Evolutionary conservation across 805 yeast genomes (phyloP).

Genomic region (Vanderwaltozyma tropicalis): DNA sequence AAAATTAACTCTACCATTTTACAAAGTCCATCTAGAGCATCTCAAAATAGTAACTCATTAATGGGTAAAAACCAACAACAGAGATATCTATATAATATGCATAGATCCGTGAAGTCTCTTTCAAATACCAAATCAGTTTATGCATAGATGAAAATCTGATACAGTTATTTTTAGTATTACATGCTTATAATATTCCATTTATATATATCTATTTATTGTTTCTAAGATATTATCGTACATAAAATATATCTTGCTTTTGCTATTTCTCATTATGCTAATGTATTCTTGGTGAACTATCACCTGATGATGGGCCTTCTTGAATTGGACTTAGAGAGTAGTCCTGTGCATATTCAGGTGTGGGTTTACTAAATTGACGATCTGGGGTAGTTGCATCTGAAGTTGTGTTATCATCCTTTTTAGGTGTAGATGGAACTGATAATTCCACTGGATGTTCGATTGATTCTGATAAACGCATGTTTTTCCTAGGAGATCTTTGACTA

Average conservation of each 20-base stretch:
- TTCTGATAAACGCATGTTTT: background rate
- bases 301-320: slow-evolving; percentile 24
- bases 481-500: slow-evolving; percentile 1
- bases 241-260: no score
- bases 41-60: background rate
- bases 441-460: background rate
- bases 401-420: background rate
- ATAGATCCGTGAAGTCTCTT: slow-evolving; percentile 5
- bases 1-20: background rate
- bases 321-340: slow-evolving; percentile 12
- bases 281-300: slow-evolving; percentile 21
- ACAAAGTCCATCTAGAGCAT: background rate
- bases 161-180: no score
- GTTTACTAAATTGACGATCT: slow-evolving; percentile 11
- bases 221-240: background rate
- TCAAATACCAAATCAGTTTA: background rate
- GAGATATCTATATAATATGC: slow-evolving; percentile 6
- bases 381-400: background rate
- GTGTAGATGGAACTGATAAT: slow-evolving; percentile 1
- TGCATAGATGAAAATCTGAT: no score
- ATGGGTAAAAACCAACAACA: background rate
- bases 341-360: slow-evolving; percentile 16
- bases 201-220: no score
- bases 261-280: no score
- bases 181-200: background rate